Base-by-base conservation (phyloP, 768 basidiomycete genomes). In the Xanthoconium stramineum region DNA sequence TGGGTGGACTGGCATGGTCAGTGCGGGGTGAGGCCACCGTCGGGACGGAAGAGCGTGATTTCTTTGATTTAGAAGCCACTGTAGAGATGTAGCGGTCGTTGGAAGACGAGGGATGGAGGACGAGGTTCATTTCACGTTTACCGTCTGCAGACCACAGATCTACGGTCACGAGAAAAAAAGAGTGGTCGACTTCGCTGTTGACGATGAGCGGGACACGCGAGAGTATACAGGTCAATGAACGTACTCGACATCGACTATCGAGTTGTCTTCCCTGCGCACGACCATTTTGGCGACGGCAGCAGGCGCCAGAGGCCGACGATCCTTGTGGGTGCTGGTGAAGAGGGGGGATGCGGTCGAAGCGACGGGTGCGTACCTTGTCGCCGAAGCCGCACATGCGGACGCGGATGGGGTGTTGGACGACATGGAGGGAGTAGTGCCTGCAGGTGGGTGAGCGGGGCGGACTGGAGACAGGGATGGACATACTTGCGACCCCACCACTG, bases 371-470 rank as follows among this genome's bases (percentile, higher is more conserved):
- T 62, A 93, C 94, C 79, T 95, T 96, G 78, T 97, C 93, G 44
- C 94, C 94, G 71, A 96, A 95, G 12, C 95, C 95, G 70, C 94
- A 96, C 87, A 95, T 95, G 61, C 94, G 83, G 1, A 94, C 95
- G 42, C 94, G 84, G 46, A 91, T 72, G 39, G 95, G 94, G 63
- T 95, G 84, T 69, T 97, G 95, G 4, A 91, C 81, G 64, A 95
- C 83, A 61, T 91, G 86, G 40, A 96, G 80, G 14, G 86, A 83
- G 72, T 95, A 95, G 68, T 88, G 78, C 67, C 91, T 93, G 64
- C 3, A 1, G 30, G 50, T 0, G 54, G 13, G 61, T 52, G 38
- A 64, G 38, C n/a, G 15, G n/a, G 52, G 33, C 17, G 45, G 32
- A 11, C 12, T 13, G 43, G 45, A 20, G 37, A 40, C 0, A 2